These are phyloP conservation scores for Kuraishia floccosa DNA, from an alignment of 805 yeast genomes.

Conservation along the genomic window DNA sequence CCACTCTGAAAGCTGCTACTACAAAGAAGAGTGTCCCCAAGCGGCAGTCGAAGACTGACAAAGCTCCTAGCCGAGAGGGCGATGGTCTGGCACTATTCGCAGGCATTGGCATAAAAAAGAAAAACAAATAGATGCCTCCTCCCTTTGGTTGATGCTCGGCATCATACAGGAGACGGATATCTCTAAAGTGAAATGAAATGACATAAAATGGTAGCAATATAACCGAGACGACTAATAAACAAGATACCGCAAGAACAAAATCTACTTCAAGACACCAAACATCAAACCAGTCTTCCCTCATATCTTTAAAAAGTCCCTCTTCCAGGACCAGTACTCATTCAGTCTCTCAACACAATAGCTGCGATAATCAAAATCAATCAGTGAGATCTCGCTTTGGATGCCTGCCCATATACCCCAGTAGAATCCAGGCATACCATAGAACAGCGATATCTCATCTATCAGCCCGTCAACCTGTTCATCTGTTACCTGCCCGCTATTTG, in stretches of 20 bases:
- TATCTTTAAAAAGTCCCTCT: conserved; percentile 14
- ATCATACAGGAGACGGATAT: too few relatives aligned
- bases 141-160: too few relatives aligned
- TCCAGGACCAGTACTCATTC: conserved; percentile 66
- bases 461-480: conserved; percentile 25
- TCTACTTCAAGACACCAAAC: not conserved
- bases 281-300: not conserved
- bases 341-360: conserved; percentile 48
- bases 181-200: too few relatives aligned
- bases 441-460: conserved; percentile 43
- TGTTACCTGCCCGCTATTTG: conserved; percentile 5
- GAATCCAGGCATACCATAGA: conserved; percentile 74
- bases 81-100: too few relatives aligned
- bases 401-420: conserved; percentile 84
- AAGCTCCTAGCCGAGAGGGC: too few relatives aligned
- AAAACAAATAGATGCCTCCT: too few relatives aligned
- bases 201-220: not conserved
- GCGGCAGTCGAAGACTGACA: too few relatives aligned
- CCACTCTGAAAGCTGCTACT: too few relatives aligned
- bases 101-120: too few relatives aligned
- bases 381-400: conserved; percentile 57
- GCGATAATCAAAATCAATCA: conserved; percentile 63
- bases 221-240: conserved; percentile 1
- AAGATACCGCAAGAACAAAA: not conserved
- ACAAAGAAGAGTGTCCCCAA: too few relatives aligned